phyloP scores from a whole-genome alignment of 768 basidiomycete genomes.

The Hemileccinum rubropunctum region DNA sequence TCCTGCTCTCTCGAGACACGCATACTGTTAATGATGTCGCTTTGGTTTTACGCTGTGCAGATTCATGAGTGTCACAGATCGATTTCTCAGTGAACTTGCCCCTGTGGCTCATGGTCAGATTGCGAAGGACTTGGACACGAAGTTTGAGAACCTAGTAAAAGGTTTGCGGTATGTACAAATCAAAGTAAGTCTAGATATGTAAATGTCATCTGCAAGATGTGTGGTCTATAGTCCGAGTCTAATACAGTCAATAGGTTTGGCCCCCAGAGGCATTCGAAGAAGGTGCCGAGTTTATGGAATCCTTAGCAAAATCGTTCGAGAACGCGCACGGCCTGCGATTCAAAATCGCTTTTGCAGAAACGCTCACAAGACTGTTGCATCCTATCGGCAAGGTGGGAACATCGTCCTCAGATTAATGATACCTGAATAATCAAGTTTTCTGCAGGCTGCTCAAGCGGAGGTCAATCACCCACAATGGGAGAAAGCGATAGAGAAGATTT shows the following conservation, averaged over 20 bases:
- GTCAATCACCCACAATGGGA: constrained; percentile 96
- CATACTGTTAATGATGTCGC: neutral
- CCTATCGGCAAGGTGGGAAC: constrained; percentile 76
- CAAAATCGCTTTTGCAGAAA: constrained; percentile 85
- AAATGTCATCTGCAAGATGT: neutral
- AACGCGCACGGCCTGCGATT: constrained; percentile 80
- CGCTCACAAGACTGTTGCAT: constrained; percentile 72
- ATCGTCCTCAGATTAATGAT: neutral
- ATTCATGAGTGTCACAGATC: constrained; percentile 90
- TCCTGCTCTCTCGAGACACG: neutral
- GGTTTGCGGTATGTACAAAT: constrained; percentile 82
- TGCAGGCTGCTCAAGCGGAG: constrained; percentile 89
- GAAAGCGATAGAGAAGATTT: constrained; percentile 82
- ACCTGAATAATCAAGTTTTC: neutral
- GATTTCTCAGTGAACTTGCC: constrained; percentile 76
- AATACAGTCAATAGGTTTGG: constrained; percentile 62
- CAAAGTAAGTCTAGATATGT: constrained; percentile 46
- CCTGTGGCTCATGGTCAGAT: constrained; percentile 75
- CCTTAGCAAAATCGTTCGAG: constrained; percentile 77
- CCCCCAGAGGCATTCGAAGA: constrained; percentile 92
- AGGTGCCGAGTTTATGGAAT: constrained; percentile 87
- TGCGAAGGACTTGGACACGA: constrained; percentile 75
- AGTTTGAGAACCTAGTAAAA: constrained; percentile 80
- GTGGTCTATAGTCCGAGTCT: neutral
- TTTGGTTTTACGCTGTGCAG: constrained; percentile 35